Percentiles rank a stretch among this genome's conserved stretches.
These are phyloP conservation scores for Hyphopichia fennica DNA, from an alignment of 1,139 yeast species.

Conservation along the genomic window DNA sequence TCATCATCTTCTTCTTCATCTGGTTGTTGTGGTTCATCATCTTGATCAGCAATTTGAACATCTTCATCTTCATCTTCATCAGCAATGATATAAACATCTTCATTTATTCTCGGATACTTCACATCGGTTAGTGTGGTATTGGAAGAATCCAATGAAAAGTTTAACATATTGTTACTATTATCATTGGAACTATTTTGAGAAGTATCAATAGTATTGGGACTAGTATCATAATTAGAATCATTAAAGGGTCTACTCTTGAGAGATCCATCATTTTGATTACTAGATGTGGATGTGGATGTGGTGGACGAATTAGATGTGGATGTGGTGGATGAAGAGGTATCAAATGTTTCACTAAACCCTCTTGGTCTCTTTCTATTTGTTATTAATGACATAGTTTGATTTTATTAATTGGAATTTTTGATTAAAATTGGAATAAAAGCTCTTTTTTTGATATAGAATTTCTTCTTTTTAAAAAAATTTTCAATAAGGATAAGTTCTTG, in stretches of 20 bases:
- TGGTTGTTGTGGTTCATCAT: constrained; percentile 16
- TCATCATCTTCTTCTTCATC: constrained; percentile 28
- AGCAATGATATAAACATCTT: constrained; percentile 10
- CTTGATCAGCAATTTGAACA: constrained; percentile 11
- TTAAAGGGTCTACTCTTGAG: constrained; percentile 1
- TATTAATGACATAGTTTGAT: constrained; percentile 28
- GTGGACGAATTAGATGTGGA: too few relatives aligned
- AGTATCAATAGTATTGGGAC: background rate
- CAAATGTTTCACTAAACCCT: constrained; percentile 46
- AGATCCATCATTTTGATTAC: too few relatives aligned
- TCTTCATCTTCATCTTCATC: constrained; percentile 12
- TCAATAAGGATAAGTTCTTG: too few relatives aligned
- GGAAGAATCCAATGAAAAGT: background rate
- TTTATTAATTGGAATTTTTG: too few relatives aligned
- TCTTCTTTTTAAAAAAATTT: too few relatives aligned
- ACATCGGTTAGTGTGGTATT: background rate
- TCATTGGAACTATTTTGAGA: too few relatives aligned
- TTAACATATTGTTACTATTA: background rate
- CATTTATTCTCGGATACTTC: background rate
- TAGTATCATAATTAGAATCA: background rate
- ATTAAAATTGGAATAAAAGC: too few relatives aligned
- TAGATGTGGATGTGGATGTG: too few relatives aligned
- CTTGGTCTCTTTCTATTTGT: constrained; percentile 49
- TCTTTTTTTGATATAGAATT: too few relatives aligned
- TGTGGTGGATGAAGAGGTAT: too few relatives aligned